Evolutionary conservation across 1,284 basidiomycete species (phyloP).

Genomic region (Ceratobasidium sp.): DNA sequence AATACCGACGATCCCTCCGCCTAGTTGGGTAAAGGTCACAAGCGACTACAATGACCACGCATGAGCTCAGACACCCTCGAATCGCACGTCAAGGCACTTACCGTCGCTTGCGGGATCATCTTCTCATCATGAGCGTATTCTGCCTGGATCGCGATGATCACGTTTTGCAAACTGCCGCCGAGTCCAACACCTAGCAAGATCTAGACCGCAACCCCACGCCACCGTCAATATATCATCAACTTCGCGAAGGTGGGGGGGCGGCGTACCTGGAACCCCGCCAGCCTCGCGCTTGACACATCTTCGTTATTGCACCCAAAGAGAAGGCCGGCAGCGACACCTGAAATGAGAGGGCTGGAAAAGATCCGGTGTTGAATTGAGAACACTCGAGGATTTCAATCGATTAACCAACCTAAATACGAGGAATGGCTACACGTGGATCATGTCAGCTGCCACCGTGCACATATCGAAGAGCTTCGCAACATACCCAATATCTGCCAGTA

Average conservation of each 20-base stretch:
- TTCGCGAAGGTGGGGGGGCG: conserved; percentile 44
- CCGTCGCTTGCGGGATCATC: conserved; percentile 49
- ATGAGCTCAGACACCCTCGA: background rate
- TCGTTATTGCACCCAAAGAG: conserved; percentile 53
- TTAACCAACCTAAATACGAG: conserved; percentile 9
- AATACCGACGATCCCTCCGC: conserved; percentile 46
- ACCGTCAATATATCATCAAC: conserved; percentile 48
- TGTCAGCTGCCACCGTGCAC: conserved; percentile 47
- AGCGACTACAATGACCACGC: conserved; percentile 45
- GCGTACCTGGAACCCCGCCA: conserved; percentile 27
- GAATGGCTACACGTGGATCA: conserved; percentile 48
- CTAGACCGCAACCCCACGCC: conserved; percentile 52
- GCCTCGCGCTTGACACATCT: conserved; percentile 42
- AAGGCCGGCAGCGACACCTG: conserved; percentile 53
- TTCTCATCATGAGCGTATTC: conserved; percentile 51
- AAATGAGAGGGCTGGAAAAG: conserved; percentile 45
- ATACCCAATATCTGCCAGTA: conserved; percentile 53
- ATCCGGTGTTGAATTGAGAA: conserved; percentile 1
- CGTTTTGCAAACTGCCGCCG: conserved; percentile 47
- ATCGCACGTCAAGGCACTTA: background rate
- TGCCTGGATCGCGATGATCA: conserved; percentile 56
- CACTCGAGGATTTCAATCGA: background rate
- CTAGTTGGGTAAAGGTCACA: conserved; percentile 54
- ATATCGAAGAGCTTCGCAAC: conserved; percentile 33
- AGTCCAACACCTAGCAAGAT: conserved; percentile 47